These are phyloP conservation scores for Pseudocercospora musae DNA, from an alignment of 2,329 filamentous ascomycete genomes.

Conservation along the genomic window DNA sequence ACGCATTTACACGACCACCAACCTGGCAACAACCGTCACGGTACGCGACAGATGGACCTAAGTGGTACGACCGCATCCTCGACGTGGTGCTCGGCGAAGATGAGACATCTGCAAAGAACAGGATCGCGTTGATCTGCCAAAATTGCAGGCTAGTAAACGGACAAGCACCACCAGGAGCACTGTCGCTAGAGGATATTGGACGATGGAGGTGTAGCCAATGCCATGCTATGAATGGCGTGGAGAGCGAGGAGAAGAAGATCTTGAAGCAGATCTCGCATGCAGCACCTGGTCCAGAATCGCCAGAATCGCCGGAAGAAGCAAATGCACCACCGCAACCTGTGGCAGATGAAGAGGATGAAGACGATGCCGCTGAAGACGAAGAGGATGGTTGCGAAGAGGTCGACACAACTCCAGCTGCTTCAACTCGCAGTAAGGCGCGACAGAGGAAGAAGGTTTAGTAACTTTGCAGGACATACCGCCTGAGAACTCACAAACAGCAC, in stretches of 20 bases:
- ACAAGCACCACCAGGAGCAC: constrained; percentile 85
- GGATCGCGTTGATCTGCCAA: constrained; percentile 79
- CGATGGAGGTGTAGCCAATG: constrained; percentile 89
- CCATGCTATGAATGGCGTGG: constrained; percentile 73
- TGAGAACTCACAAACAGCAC: background rate
- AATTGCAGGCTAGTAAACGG: constrained; percentile 88
- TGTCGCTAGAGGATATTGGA: constrained; percentile 73
- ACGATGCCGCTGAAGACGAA: constrained; percentile 27
- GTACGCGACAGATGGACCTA: constrained; percentile 38
- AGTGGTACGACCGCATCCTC: constrained; percentile 93
- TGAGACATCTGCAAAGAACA: constrained; percentile 86
- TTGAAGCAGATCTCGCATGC: constrained; percentile 57
- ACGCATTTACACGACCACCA: constrained; percentile 53
- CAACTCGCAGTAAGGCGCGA: constrained; percentile 43
- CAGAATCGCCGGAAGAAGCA: constrained; percentile 1
- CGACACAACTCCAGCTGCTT: constrained; percentile 34
- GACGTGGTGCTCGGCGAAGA: constrained; percentile 93
- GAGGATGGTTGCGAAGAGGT: constrained; percentile 10
- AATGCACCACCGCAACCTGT: constrained; percentile 5
- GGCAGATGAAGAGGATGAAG: constrained; percentile 22
- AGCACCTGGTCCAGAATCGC: constrained; percentile 8
- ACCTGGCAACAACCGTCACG: constrained; percentile 19
- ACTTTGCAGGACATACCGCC: background rate
- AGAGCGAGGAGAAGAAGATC: constrained; percentile 71
- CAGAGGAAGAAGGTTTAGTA: constrained; percentile 37